Base-by-base conservation (phyloP, 2,329 filamentous ascomycete genomes). In the Huntiella moniliformis region DNA sequence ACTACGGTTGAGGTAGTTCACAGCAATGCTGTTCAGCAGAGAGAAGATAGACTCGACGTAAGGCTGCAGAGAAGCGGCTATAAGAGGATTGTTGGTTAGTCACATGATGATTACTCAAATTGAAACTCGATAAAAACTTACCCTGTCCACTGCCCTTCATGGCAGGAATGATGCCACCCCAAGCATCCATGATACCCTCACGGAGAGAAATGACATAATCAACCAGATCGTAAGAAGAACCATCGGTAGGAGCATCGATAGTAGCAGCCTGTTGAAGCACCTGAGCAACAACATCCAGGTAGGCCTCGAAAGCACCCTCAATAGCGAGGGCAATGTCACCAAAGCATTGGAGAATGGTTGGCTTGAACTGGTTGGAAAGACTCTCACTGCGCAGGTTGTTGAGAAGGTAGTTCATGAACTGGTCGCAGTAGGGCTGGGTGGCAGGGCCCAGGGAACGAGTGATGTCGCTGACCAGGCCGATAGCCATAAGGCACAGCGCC, bases 161-260 rank as follows among this genome's bases (percentile, higher is more conserved):
- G 45, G 91, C 86, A 60, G 88, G 78, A 58, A 98, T 86, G 53
- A 94, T 91, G 54, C 91, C 91, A 56, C 87, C 86, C 87, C 92
- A 98, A 32, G 91, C 91, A 69, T 98, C 91, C 80, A 96, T 94
- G 54, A 98, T 96, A 54, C 88, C 91, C 60, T 98, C 92, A 45
- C 91, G 80, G 42, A 98, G 73, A 15, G 87, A 94, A 52, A 93
- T 76, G 54, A 98, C 80, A 60, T 98, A 98, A 63, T 96, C 88
- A 48, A 87, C 79, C 82, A 96, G 93, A 64, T 98, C 91, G 55
- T 87, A 91, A 43, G 82, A 82, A 43, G 82, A 82, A 49, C 82
- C 79, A 53, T 95, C 86, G 22, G 77, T 71, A 47, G 76, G 76
- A 37, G 83, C 75, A 31, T 79, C 82, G 47, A 98, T 85, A 38